Evolutionary conservation across 1,139 yeast genomes (phyloP), one percentile per base, ranked within the genome.

Genomic region (Arxiozyma telluris): DNA sequence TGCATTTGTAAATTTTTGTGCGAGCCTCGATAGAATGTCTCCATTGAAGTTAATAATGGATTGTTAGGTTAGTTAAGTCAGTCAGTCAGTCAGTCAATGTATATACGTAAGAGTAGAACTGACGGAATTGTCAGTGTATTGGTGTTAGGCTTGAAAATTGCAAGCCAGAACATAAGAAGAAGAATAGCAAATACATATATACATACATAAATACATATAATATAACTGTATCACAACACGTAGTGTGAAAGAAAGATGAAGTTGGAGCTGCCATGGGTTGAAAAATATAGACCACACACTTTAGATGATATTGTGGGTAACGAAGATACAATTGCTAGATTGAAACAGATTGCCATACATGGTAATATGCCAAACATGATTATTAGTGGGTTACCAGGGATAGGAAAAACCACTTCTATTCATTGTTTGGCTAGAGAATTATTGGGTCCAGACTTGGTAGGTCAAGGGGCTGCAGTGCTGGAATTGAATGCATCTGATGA

Each of bases 311-410:
- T 94, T 23, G 98, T 93, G 8, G 98, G 98, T 12, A 94, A 93
- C 64, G 84, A 80, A 57, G 98, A 91, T 59, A 93, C 98, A 1
- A 79, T 93, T 5, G 93, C 86, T 59, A 77, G 98, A 50, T 76
- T 93, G 55, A 82, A 85, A 62, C 80, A 88, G 59, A 91, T 93
- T 54, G 96, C 95, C 6, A 73, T 79, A 53, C 96, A 91, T 67
- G 98, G 98, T 41, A 93, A 93, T 70, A 86, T 93, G 88, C 98
- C 98, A 3, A 97, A 93, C 71, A 77, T 93, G 80, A 90, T 93
- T 63, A 87, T 93, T 47, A 84, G 94, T 17, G 97, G 98, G 4
- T 74, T 90, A 54, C 98, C 98, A 15, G 98, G 98, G 62, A 91
- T 93, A 57, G 98, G 98, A 49, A 93, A 93, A 68, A 93, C 98